Conservation (phyloP, 2,329 filamentous ascomycete genomes). For the Ophiostoma himal-ulmi region DNA sequence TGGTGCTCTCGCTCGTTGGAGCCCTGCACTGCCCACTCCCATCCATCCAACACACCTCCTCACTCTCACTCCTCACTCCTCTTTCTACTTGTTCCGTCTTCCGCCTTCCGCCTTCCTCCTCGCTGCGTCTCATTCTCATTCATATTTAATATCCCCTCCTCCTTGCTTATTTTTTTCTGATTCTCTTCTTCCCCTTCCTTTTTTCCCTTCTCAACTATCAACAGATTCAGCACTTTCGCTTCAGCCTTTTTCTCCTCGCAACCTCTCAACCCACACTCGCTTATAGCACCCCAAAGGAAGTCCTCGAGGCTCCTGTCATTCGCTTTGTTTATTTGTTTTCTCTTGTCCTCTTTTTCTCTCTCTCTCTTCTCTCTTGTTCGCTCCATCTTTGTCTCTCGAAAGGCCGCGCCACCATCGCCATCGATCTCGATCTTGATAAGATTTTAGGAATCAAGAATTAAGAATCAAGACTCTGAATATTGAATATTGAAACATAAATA, state of each 20-base stretch:
- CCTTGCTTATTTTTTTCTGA: constrained; percentile 25
- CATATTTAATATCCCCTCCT: constrained; percentile 25
- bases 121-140: neutral
- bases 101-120: neutral
- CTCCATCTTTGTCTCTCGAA: neutral
- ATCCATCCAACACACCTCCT: neutral
- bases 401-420: neutral
- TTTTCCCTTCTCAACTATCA: constrained; percentile 17
- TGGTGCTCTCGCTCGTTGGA: neutral
- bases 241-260: constrained; percentile 32
- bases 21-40: constrained; percentile 19
- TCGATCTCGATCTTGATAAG: neutral
- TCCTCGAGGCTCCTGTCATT: constrained; percentile 72
- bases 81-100: neutral
- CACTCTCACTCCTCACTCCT: constrained; percentile 6
- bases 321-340: constrained; percentile 54
- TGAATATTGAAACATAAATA: neutral
- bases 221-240: constrained; percentile 35
- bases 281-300: constrained; percentile 52
- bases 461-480: neutral
- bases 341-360: neutral
- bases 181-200: constrained; percentile 14
- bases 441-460: neutral
- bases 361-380: neutral
- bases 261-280: constrained; percentile 43